Evolutionary conservation across 495 filamentous ascomycete genomes (phyloP).

Genomic region (Parathielavia appendiculata): DNA sequence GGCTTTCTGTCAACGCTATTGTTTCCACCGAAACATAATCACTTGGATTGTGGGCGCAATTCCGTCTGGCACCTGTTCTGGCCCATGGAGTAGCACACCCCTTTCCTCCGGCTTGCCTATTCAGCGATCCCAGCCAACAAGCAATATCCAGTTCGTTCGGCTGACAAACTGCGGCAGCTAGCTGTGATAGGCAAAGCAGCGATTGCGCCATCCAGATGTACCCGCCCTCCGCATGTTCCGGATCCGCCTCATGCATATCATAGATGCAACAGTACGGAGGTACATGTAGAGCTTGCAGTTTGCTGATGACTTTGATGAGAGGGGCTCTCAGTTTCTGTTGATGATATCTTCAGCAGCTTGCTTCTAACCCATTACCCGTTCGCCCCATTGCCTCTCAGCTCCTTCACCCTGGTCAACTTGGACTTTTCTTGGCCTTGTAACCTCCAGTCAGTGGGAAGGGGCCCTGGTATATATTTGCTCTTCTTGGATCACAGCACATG

Average conservation of each 20-base stretch:
- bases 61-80: not conserved
- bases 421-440: not conserved
- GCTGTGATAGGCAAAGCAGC: constrained; percentile 25
- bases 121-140: not conserved
- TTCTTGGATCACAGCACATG: no score
- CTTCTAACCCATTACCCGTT: no score
- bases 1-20: no score
- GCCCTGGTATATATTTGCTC: no score
- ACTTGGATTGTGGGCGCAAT: no score
- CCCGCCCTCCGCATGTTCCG: constrained; percentile 13
- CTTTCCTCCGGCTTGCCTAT: not conserved
- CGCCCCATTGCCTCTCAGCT: not conserved
- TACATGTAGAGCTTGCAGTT: not conserved
- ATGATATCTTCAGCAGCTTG: not conserved
- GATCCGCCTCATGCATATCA: constrained; percentile 10
- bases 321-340: not conserved
- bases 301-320: not conserved
- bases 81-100: not conserved
- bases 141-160: constrained; percentile 8
- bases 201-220: constrained; percentile 29
- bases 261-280: not conserved
- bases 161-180: constrained; percentile 11
- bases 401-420: not conserved
- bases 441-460: no score
- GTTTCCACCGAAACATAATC: no score